Evolutionary conservation across 2,329 filamentous ascomycete species (phyloP).

Genomic region (Alternaria novae-zelandiae): DNA sequence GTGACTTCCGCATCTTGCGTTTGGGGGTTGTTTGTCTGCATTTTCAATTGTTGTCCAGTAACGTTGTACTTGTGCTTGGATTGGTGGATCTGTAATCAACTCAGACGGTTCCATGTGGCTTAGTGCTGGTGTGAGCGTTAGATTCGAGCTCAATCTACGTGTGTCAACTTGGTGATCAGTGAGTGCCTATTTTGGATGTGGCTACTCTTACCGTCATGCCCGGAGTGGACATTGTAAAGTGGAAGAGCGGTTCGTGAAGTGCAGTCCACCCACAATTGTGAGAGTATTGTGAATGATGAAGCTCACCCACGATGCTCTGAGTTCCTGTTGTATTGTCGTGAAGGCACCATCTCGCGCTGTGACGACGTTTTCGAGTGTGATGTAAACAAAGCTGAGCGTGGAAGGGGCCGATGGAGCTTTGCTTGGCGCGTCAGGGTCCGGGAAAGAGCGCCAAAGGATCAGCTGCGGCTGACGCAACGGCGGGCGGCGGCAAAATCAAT

Average conservation of each 20-base stretch:
- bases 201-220: not conserved
- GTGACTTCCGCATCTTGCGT: conserved; percentile 21
- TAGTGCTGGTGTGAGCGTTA: not conserved
- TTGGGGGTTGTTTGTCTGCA: conserved; percentile 24
- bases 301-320: not conserved
- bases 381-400: not conserved
- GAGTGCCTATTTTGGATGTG: not conserved
- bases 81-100: not conserved
- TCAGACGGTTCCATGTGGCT: not conserved
- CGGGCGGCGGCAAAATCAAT: too few relatives aligned
- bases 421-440: not conserved
- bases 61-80: conserved; percentile 7
- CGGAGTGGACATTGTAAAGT: not conserved
- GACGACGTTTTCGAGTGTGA: not conserved
- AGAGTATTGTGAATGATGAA: not conserved
- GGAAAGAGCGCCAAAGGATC: not conserved
- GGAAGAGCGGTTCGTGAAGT: not conserved
- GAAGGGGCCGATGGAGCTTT: not conserved
- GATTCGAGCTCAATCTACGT: not conserved
- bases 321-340: not conserved
- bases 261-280: not conserved
- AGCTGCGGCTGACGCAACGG: not conserved
- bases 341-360: too few relatives aligned
- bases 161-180: not conserved
- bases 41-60: conserved; percentile 21